Evolutionary conservation across 768 basidiomycete species (phyloP), one percentile per base, ranked within the genome.

Genomic region (Lentinula sp.): DNA sequence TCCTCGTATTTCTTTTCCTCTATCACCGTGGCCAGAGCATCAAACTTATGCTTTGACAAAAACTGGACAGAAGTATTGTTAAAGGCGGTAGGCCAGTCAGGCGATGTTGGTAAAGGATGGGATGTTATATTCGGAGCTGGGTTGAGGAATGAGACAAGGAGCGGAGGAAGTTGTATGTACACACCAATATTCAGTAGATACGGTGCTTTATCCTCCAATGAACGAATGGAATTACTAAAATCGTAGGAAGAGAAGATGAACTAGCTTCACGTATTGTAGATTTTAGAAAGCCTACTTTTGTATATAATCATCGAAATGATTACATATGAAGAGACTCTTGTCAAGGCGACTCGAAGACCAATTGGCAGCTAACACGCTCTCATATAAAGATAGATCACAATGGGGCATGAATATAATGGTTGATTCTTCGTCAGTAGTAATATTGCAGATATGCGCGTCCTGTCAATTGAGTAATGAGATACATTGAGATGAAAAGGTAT

Each of bases 381-480:
- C 57, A 33, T 59, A 59, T 6, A 59, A 46, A 7, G 32, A 3
- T 32, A 46, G n/a, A 59, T 59, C 45, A 6, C 57, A 59, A 41
- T 59, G 57, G 36, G 57, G 57, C 57, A 59, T 59, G 45, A 49
- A 59, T 6, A 59, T 16, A 33, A 59, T 43, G 2, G 57, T 49
- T 10, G 57, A 28, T 7, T 12, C 41, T 6, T 43, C 39, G 10
- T 13, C 33, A 4, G 45, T n/a, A 18, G 7, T 32, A 16, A 23
- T 9, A n/a, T 3, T 35, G 15, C 13, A 9, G 33, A 6, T 1
- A 53, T 53, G 51, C 3, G 32, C 7, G 33, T 53, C 33, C 51
- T 53, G 35, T 32, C 16, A 28, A 35, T 20, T 23, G 13, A 20
- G 20, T 23, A 35, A 32, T 35, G 6, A 13, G 9, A 15, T 51